phyloP scores from a whole-genome alignment of 2,329 filamentous ascomycete species.

The Clonostachys solani region DNA sequence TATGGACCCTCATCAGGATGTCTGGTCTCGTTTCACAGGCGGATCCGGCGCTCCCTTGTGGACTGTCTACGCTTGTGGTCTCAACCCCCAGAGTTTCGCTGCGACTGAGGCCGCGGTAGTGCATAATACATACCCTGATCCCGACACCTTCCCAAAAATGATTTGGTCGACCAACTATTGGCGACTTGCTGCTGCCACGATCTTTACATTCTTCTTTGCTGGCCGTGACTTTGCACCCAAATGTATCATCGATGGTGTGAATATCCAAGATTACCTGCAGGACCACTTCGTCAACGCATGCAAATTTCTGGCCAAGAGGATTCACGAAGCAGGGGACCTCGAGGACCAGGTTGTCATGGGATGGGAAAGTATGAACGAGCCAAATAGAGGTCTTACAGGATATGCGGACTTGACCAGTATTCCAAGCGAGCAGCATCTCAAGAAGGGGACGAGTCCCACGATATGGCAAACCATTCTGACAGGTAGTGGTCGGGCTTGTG shows the following conservation, averaged over 20 bases:
- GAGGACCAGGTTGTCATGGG: conserved; percentile 85
- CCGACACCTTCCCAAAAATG: conserved; percentile 92
- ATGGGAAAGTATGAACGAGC: conserved; percentile 96
- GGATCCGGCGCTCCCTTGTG: conserved; percentile 96
- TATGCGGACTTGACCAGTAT: conserved; percentile 77
- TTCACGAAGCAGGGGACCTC: conserved; percentile 85
- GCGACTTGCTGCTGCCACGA: conserved; percentile 78
- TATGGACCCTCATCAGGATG: conserved; percentile 98
- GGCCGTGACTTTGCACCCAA: conserved; percentile 92
- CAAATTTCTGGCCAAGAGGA: conserved; percentile 74
- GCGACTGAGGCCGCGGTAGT: conserved; percentile 89
- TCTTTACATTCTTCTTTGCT: conserved; percentile 92
- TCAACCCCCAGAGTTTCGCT: conserved; percentile 82
- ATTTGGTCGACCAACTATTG: conserved; percentile 99
- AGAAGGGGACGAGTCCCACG: conserved; percentile 90
- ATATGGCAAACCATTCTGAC: conserved; percentile 91
- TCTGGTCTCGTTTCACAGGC: conserved; percentile 93
- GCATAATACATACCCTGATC: conserved; percentile 87
- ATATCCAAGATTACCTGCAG: conserved; percentile 95
- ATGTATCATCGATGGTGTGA: conserved; percentile 88
- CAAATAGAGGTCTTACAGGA: conserved; percentile 82
- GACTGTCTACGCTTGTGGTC: conserved; percentile 91
- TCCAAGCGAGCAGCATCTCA: conserved; percentile 81
- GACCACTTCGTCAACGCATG: conserved; percentile 79
- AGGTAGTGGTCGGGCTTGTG: conserved; percentile 85